These are phyloP conservation scores for Fragaria vesca DNA, from an alignment of 306 rosid species.

Conservation along the genomic window DNA sequence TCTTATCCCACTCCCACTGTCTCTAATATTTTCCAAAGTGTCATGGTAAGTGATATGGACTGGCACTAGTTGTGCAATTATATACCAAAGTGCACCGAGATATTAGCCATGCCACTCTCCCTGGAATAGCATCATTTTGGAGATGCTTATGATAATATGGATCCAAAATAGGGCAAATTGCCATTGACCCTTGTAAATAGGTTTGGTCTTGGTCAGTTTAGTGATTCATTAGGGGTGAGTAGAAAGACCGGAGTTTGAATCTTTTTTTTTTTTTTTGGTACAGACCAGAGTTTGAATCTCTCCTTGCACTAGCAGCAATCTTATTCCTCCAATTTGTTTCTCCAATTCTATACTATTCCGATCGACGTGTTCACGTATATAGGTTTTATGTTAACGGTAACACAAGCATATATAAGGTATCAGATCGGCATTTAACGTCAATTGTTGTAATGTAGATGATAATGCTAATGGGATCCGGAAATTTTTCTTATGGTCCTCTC, in stretches of 20 bases:
- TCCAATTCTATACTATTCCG: not conserved
- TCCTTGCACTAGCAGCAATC: not conserved
- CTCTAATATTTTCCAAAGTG: not conserved
- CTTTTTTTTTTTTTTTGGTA: too few species aligned
- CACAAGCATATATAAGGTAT: not conserved
- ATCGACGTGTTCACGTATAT: not conserved
- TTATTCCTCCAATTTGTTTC: not conserved
- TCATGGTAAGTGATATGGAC: slow-evolving; percentile 14
- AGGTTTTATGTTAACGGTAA: not conserved
- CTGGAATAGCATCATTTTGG: not conserved
- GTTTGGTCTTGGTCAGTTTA: not conserved
- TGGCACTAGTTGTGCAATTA: not conserved
- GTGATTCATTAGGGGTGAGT: not conserved
- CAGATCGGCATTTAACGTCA: too few species aligned
- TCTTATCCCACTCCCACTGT: not conserved
- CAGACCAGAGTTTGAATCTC: too few species aligned
- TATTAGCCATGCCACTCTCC: not conserved
- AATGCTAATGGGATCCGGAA: not conserved
- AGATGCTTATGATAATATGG: not conserved
- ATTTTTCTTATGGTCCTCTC: too few species aligned
- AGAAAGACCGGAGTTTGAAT: not conserved
- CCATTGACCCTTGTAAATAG: not conserved
- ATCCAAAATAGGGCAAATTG: not conserved
- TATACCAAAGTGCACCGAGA: not conserved
- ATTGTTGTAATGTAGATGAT: not conserved